phyloP scores from a whole-genome alignment of 1,284 basidiomycete genomes.

The Microbotryum scabiosae region DNA sequence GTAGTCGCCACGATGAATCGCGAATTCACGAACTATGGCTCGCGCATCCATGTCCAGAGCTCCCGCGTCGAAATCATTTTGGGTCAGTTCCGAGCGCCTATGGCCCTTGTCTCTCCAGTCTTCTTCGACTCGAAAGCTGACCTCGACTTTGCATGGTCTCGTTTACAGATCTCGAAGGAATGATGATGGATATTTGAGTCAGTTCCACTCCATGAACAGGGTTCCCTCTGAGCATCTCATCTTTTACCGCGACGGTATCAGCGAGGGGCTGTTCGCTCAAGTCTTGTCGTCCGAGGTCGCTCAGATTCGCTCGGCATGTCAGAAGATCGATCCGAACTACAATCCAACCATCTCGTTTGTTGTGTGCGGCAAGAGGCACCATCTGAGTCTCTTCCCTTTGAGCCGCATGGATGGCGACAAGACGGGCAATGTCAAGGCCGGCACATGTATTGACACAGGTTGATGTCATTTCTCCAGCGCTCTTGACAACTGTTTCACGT shows the following conservation, averaged over 20 bases:
- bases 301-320: constrained; percentile 15
- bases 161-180: constrained; percentile 56
- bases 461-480: neutral
- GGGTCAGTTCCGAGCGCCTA: neutral
- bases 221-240: constrained; percentile 55
- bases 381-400: constrained; percentile 45
- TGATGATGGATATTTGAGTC: constrained; percentile 59
- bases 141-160: neutral
- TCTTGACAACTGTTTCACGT: neutral
- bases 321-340: constrained; percentile 42
- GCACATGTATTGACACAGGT: constrained; percentile 24
- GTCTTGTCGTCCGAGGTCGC: constrained; percentile 20
- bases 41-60: constrained; percentile 61
- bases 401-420: constrained; percentile 12
- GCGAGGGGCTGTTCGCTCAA: constrained; percentile 28
- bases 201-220: constrained; percentile 50
- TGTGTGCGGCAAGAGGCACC: constrained; percentile 72
- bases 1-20: constrained; percentile 55
- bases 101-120: neutral
- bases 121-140: neutral
- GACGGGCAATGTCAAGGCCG: constrained; percentile 22
- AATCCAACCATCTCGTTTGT: constrained; percentile 58
- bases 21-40: constrained; percentile 59
- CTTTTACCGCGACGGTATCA: constrained; percentile 27
- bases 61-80: constrained; percentile 51